A percentile compares a stretch with the other conserved stretches of the same genome.
Conservation (phyloP, 177 flowering plant genomes). For the Tripterygium wilfordii region DNA sequence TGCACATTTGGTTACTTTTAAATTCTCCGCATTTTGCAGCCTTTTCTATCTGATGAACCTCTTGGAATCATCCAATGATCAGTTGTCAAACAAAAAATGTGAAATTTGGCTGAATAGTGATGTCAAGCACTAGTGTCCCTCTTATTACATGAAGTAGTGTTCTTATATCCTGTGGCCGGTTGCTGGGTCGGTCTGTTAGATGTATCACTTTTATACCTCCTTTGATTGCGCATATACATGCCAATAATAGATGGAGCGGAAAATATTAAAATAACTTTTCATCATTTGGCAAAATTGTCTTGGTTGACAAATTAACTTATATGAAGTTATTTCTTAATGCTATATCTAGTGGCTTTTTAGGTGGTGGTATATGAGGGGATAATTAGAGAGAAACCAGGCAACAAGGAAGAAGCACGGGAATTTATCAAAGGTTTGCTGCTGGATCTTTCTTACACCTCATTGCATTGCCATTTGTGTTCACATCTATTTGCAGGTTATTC, state of each 20-base stretch:
- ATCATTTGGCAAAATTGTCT: constrained; percentile 1
- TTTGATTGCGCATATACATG: too few species aligned
- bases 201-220: too few species aligned
- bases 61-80: too few species aligned
- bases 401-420: constrained; percentile 75
- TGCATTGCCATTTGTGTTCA: not conserved
- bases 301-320: constrained; percentile 4
- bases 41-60: too few species aligned
- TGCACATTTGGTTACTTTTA: too few species aligned
- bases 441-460: not conserved
- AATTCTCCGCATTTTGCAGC: too few species aligned
- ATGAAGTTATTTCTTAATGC: constrained; percentile 17
- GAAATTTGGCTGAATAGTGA: too few species aligned
- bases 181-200: too few species aligned
- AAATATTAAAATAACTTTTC: not conserved
- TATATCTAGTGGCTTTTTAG: constrained; percentile 42
- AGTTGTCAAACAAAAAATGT: too few species aligned
- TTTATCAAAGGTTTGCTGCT: constrained; percentile 62
- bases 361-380: constrained; percentile 84
- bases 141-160: too few species aligned
- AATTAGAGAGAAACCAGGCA: constrained; percentile 83
- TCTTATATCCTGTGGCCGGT: too few species aligned
- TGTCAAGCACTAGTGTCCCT: too few species aligned
- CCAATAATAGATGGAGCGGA: not conserved
- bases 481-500: constrained; percentile 60